Evolutionary conservation across 2,329 filamentous ascomycete species (phyloP), one percentile per base, ranked within the genome.

Genomic region (Calonectria crousiana): DNA sequence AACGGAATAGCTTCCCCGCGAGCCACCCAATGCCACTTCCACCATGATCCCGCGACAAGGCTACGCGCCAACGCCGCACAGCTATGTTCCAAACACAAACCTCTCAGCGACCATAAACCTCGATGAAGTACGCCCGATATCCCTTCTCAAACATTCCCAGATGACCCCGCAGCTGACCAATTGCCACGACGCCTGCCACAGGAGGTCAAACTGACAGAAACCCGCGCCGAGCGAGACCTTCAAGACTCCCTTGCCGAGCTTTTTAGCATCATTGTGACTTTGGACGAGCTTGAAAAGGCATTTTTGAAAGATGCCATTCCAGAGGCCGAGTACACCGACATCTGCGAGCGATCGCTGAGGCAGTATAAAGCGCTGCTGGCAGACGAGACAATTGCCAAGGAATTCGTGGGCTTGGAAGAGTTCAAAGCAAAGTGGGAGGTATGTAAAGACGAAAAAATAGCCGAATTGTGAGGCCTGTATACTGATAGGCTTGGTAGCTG

Each of bases 181-280:
- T 38, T 51, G 60, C 79, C 20, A 65, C 47, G 67, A 68, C 26
- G 3, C n/a, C 23, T 36, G 66, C 67, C 23, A 1, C n/a, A 98
- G 94, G 97, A 98, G 89, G 95, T 98, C 79, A 98, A 98, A 85
- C 91, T 99, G 74, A 92, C 95, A 65, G 93, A 95, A 49, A 97
- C 93, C 28, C 93, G 94, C 78, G 93, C 95, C 51, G 96, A 98
- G 86, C 93, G 96, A 75, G 96, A 99, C 83, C 89, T 98, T 1
- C 95, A 98, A 84, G 97, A 98, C 82, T 98, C 97, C 1, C 92
- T 99, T 18, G 97, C 96, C 70, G 97, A 99, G 85, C 93, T 99
- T 30, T 99, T 98, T 86, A 98, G 96, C 86, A 98, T 99, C 78
- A 96, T 99, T 47, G 91, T 98, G 75, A 98, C 97, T 0, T 89